phyloP scores from a whole-genome alignment of 2,329 filamentous ascomycete genomes.

The Ophiocordyceps sinensis region DNA sequence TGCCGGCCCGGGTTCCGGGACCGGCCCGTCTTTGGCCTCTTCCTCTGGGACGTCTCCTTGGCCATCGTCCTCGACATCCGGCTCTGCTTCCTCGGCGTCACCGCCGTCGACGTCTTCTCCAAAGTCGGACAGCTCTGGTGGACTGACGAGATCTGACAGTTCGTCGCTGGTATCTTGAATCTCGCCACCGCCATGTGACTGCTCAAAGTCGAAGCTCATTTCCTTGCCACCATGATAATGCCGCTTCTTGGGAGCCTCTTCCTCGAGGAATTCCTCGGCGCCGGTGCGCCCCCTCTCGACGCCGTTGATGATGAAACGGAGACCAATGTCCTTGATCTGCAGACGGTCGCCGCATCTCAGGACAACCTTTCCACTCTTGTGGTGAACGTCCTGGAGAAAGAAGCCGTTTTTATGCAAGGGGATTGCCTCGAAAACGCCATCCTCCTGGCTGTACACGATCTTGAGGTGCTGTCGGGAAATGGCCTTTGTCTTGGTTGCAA shows the following conservation, averaged over 20 bases:
- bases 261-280: slow-evolving; percentile 39
- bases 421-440: slow-evolving; percentile 49
- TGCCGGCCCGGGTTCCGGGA: slow-evolving; percentile 18
- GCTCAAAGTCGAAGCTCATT: slow-evolving; percentile 63
- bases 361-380: slow-evolving; percentile 38
- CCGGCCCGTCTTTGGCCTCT: slow-evolving; percentile 14
- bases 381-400: slow-evolving; percentile 47
- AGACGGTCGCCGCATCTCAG: slow-evolving; percentile 52
- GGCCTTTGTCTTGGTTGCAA: slow-evolving; percentile 49
- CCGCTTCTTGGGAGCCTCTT: slow-evolving; percentile 31
- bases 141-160: slow-evolving; percentile 28
- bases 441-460: slow-evolving; percentile 53
- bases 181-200: slow-evolving; percentile 41
- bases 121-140: slow-evolving; percentile 24
- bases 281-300: slow-evolving; percentile 42
- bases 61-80: slow-evolving; percentile 9
- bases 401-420: slow-evolving; percentile 52
- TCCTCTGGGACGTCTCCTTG: slow-evolving; percentile 7
- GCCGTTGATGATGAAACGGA: slow-evolving; percentile 55
- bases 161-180: slow-evolving; percentile 42
- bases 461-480: slow-evolving; percentile 63
- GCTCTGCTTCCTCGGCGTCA: slow-evolving; percentile 9
- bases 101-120: slow-evolving; percentile 13
- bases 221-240: slow-evolving; percentile 46
- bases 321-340: slow-evolving; percentile 56